Evolutionary conservation across 345 rosid species (phyloP), one percentile per base, ranked within the genome.

Genomic region (rapeseed (Brassica napus)): DNA sequence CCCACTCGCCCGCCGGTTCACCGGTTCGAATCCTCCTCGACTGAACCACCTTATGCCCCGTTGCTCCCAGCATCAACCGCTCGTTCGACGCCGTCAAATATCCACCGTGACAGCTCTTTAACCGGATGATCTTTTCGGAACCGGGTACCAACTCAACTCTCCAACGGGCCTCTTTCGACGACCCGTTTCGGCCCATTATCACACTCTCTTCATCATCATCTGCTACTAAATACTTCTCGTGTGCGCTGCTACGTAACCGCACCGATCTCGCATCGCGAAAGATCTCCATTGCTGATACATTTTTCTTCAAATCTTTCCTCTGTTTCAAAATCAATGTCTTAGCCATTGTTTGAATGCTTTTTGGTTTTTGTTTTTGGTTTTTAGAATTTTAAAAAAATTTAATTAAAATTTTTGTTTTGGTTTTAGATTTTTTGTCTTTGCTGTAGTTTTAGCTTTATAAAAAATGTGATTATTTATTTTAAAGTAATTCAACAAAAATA

Each of bases 1-100:
- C 94, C 97, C 98, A 92, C 71, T 87, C 93, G 57, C 89, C 81
- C 52, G 94, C 88, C 1, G 83, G 83, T 35, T 91, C 94, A n/a
- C 54, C 79, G 2, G 76, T 83, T 72, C 87, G 81, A 4, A 81
- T 73, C 47, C 88, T 87, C 47, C 82, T 72, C 8, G 90, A 77
- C 84, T 91, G 97, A 42, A 83, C 68, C 47, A 91, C 96, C 77
- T 93, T 93, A 24, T 84, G 86, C 44, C 98, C 97, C 7, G 92
- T 88, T 84, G 88, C 86, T 34, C 99, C 97, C 0, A 90, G 81
- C 47, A 93, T 34, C 78, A 89, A 88, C 18, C 89, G 87, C 82
- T 85, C 85, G 71, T 91, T 87, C 8, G 97, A 86, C 37, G 98
- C 98, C 23, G 98, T 90, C 54, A 91, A 83, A 77, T 95, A 95